Conservation (phyloP, 148 eudicot species). For the Dianthus caryophyllus region DNA sequence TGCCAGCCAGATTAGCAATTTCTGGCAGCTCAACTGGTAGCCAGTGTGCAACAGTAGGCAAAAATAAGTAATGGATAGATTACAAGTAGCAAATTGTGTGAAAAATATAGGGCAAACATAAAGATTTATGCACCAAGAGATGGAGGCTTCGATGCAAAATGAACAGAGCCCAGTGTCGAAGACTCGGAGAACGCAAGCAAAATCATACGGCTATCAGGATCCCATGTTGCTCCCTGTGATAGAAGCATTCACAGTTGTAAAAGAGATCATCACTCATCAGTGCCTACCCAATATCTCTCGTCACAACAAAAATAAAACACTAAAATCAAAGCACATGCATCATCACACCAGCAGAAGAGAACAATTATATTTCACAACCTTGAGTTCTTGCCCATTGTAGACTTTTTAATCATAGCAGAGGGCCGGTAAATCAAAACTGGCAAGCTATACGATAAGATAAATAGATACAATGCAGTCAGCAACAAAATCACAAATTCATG, state of each 20-base stretch:
- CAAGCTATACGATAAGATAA: too few species aligned
- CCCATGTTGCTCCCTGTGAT: slow-evolving; percentile 92
- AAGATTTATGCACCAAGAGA: slow-evolving; percentile 58
- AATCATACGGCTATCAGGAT: slow-evolving; percentile 92
- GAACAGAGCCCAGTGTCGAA: slow-evolving; percentile 76
- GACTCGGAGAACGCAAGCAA: slow-evolving; percentile 83
- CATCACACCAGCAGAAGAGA: not conserved
- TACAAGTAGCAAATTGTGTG: not conserved
- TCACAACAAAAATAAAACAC: slow-evolving; percentile 7
- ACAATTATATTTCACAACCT: not conserved
- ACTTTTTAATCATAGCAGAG: too few species aligned
- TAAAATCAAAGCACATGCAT: not conserved
- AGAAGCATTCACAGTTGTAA: not conserved
- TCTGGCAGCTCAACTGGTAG: slow-evolving; percentile 87
- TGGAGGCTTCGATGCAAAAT: slow-evolving; percentile 96
- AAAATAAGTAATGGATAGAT: slow-evolving; percentile 3
- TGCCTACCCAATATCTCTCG: slow-evolving; percentile 3
- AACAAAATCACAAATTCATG: too few species aligned
- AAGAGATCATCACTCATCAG: not conserved
- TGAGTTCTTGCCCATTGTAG: too few species aligned
- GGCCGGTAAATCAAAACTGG: too few species aligned
- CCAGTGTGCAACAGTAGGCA: slow-evolving; percentile 76
- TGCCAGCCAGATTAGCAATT: slow-evolving; percentile 60
- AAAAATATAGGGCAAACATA: not conserved
- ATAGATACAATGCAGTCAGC: too few species aligned